Conservation (phyloP, 306 rosid species). For the Cercis canadensis region DNA sequence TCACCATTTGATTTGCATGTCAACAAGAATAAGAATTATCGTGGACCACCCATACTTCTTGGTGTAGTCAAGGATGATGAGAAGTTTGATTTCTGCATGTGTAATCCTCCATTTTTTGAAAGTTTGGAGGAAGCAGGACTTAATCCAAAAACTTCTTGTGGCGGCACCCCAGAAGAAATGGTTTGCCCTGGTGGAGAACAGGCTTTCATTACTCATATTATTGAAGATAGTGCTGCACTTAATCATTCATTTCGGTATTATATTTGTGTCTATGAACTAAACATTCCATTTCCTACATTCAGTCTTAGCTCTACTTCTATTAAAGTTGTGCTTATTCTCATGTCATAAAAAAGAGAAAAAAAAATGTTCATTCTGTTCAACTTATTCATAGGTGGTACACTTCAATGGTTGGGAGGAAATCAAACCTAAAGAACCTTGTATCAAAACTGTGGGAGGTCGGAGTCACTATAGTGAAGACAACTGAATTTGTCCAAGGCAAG, state of each 20-base stretch:
- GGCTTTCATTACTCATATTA: slow-evolving; percentile 77
- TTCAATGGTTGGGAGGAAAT: slow-evolving; percentile 29
- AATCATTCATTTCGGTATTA: slow-evolving; percentile 68
- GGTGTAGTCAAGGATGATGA: slow-evolving; percentile 80
- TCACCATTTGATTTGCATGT: slow-evolving; percentile 44
- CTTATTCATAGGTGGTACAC: slow-evolving; percentile 33
- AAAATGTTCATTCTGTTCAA: slow-evolving; percentile 5
- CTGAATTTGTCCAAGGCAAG: slow-evolving; percentile 91
- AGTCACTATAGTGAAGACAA: slow-evolving; percentile 79
- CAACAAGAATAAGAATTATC: slow-evolving; percentile 44
- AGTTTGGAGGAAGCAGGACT: slow-evolving; percentile 86
- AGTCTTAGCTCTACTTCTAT: slow-evolving; percentile 7
- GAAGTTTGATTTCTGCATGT: slow-evolving; percentile 93
- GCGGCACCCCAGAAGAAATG: slow-evolving; percentile 86
- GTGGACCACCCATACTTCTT: slow-evolving; percentile 77
- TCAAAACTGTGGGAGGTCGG: slow-evolving; percentile 86
- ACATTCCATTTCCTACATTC: slow-evolving; percentile 3
- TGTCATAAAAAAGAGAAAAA: too few species aligned
- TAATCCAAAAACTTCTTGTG: slow-evolving; percentile 87
- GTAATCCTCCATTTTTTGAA: slow-evolving; percentile 93
- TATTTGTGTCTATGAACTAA: slow-evolving; percentile 1
- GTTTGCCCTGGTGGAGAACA: slow-evolving; percentile 88
- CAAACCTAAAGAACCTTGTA: slow-evolving; percentile 48
- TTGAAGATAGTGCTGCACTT: slow-evolving; percentile 72
- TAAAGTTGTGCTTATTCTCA: not conserved